These are phyloP conservation scores for Metschnikowia colocasiae DNA, from an alignment of 805 yeast genomes.

Conservation along the genomic window DNA sequence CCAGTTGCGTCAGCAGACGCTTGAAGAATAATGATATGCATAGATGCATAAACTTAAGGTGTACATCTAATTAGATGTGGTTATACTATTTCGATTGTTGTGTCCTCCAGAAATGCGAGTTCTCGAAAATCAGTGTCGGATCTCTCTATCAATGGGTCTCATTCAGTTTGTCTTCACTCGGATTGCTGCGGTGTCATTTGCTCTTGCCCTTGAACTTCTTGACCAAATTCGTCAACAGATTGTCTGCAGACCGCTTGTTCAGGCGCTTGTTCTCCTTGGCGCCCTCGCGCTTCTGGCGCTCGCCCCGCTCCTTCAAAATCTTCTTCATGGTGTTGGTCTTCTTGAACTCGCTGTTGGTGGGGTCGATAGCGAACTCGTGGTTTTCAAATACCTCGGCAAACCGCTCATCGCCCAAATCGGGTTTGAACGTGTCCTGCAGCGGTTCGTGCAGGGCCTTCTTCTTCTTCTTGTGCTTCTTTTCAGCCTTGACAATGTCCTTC, in stretches of 20 bases:
- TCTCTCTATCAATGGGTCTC: too few relatives aligned
- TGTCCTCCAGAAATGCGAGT: too few relatives aligned
- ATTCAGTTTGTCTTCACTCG: too few relatives aligned
- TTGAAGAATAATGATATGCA: too few relatives aligned
- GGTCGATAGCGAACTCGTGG: conserved; percentile 92
- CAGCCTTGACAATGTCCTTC: conserved; percentile 73
- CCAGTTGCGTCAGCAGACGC: too few relatives aligned
- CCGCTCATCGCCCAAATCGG: conserved; percentile 80
- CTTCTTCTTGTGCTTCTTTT: conserved; percentile 54
- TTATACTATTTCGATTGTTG: too few relatives aligned
- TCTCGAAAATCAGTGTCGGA: too few relatives aligned
- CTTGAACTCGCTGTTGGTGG: conserved; percentile 85
- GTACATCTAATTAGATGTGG: too few relatives aligned
- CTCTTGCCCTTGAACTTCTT: conserved; percentile 46
- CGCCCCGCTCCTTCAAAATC: conserved; percentile 70
- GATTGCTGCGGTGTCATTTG: background rate
- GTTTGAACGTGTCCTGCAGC: conserved; percentile 51
- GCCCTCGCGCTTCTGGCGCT: conserved; percentile 33
- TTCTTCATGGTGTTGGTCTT: conserved; percentile 83
- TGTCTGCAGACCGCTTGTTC: conserved; percentile 7
- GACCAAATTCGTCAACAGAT: conserved; percentile 33
- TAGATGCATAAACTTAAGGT: too few relatives aligned
- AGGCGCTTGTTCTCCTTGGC: conserved; percentile 1
- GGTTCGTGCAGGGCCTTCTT: conserved; percentile 47
- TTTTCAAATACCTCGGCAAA: conserved; percentile 79